Base-by-base conservation (phyloP, 2,329 filamentous ascomycete genomes). In the Basipetospora chlamydospora region DNA sequence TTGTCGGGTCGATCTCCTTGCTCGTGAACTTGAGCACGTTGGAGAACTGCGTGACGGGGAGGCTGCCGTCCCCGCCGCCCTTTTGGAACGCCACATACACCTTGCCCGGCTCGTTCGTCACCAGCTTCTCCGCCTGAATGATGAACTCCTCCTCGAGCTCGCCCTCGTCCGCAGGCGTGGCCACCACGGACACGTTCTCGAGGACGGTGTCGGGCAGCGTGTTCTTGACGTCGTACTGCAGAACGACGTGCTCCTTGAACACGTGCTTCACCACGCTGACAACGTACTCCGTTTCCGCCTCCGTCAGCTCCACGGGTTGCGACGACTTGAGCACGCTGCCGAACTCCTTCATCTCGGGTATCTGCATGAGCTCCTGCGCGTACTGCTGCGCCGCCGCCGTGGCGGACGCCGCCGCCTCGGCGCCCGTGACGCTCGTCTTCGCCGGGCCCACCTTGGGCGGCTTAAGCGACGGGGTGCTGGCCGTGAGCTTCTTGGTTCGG, bases 141-240 rank as follows among this genome's bases (percentile, higher is more conserved):
- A 94, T 90, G 56, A 96, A 96, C 31, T 93, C 82, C 53, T 96
- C 88, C 51, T 90, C 84, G 5, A 80, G 66, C 49, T 83, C 77
- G 37, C 90, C 87, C 37, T 90, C 81, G 26, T 92, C 81, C 1
- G 77, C 64, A 4, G 87, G 84, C 1, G 80, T 79, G 21, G 81
- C 81, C 13, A 87, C 71, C 26, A 94, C 75, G 0, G 83, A 85
- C 12, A 93, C 85, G 43, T 93, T 84, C 54, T 94, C 85, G 23
- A 96, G 68, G 20, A 98, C 74, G 12, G 86, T 93, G 42, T 87
- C 84, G 10, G 84, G 80, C 9, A 98, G 69, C 3, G 90, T 98
- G 65, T 98, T 98, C 70, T 93, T 96, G 57, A 98, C 77, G 54
- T 96, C 84, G 58, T 90, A 98, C 54, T 98, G 90, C 38, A 98